Percentiles rank a stretch among this genome's conserved stretches.
phyloP scores from a whole-genome alignment of 2,329 filamentous ascomycete genomes.

The Monilinia polystroma region DNA sequence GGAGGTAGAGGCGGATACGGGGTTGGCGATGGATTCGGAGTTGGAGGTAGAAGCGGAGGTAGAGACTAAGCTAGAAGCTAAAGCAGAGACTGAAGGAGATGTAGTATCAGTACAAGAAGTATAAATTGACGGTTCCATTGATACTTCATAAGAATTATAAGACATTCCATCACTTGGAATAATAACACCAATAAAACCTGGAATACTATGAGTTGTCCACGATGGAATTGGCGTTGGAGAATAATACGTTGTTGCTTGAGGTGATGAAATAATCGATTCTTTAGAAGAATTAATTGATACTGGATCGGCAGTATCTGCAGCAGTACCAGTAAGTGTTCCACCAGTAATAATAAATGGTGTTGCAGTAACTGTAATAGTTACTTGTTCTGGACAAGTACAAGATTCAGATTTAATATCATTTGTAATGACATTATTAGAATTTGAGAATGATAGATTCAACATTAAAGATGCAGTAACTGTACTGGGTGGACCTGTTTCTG shows the following conservation, averaged over 20 bases:
- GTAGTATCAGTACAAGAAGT: not conserved
- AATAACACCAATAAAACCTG: slow-evolving; percentile 6
- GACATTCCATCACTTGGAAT: slow-evolving; percentile 1
- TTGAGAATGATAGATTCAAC: slow-evolving; percentile 5
- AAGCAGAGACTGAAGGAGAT: not conserved
- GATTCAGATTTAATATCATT: not conserved
- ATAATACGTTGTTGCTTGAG: not conserved
- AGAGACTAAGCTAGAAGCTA: too few relatives aligned
- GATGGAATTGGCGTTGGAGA: not conserved
- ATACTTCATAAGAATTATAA: not conserved
- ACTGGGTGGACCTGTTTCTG: slow-evolving; percentile 10
- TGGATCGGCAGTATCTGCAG: not conserved
- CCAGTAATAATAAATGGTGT: slow-evolving; percentile 5
- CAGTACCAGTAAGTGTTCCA: not conserved
- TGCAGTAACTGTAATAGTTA: slow-evolving; percentile 14
- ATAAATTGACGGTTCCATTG: not conserved
- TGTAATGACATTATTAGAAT: not conserved
- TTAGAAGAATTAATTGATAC: not conserved
- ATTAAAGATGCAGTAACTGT: slow-evolving; percentile 18
- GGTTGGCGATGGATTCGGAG: not conserved
- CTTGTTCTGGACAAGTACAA: slow-evolving; percentile 6
- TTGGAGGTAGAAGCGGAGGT: not conserved
- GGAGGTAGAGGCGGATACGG: not conserved
- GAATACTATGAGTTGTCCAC: not conserved
- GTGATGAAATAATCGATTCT: not conserved